Conservation (phyloP, 1,284 basidiomycete species). For the Retiboletus flavoniger region DNA sequence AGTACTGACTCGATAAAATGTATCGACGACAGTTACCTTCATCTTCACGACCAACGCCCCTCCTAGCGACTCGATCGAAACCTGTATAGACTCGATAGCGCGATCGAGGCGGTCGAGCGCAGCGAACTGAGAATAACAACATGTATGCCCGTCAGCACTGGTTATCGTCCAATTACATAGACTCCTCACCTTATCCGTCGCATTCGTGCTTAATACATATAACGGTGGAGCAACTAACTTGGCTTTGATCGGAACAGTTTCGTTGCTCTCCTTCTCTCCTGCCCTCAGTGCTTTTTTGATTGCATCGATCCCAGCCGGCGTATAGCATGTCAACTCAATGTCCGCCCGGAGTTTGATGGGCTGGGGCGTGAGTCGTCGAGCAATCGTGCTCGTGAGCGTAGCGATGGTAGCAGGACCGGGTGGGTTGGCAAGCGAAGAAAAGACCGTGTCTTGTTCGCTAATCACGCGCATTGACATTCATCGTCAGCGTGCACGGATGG, state of each 20-base stretch:
- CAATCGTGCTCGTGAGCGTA: slow-evolving; percentile 84
- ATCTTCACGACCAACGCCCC: slow-evolving; percentile 93
- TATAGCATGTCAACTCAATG: slow-evolving; percentile 97
- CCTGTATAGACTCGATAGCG: slow-evolving; percentile 88
- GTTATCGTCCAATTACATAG: not conserved
- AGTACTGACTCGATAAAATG: not conserved
- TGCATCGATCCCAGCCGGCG: slow-evolving; percentile 95
- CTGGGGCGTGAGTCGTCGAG: slow-evolving; percentile 93
- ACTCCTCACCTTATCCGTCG: slow-evolving; percentile 82
- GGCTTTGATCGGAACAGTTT: slow-evolving; percentile 95
- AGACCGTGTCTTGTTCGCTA: slow-evolving; percentile 88
- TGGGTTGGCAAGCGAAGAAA: slow-evolving; percentile 65
- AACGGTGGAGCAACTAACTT: slow-evolving; percentile 95
- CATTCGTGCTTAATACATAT: slow-evolving; percentile 94
- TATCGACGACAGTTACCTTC: slow-evolving; percentile 60
- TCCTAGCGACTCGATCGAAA: slow-evolving; percentile 80
- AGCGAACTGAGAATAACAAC: slow-evolving; percentile 52
- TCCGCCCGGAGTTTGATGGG: slow-evolving; percentile 99
- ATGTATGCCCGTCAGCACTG: not conserved
- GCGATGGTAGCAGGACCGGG: slow-evolving; percentile 61
- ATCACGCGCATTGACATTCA: slow-evolving; percentile 1
- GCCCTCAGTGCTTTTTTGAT: slow-evolving; percentile 91
- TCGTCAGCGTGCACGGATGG: slow-evolving; percentile 2
- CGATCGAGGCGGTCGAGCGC: slow-evolving; percentile 93
- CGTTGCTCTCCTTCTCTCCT: slow-evolving; percentile 85